phyloP scores from a whole-genome alignment of 2,329 filamentous ascomycete genomes.

The Colletotrichum musae region DNA sequence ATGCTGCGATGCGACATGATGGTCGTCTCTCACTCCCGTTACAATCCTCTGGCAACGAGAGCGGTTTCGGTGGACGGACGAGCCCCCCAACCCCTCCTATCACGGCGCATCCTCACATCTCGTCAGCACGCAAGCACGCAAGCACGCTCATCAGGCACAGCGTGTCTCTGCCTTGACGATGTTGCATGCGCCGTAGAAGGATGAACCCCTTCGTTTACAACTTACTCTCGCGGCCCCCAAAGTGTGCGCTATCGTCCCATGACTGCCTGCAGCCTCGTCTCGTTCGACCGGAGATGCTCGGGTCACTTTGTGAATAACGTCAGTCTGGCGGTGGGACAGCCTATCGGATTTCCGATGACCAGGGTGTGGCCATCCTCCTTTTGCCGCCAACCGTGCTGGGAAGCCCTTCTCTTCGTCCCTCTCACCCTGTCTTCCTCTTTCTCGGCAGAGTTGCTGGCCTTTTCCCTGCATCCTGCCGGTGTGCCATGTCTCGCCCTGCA shows the following conservation, averaged over 20 bases:
- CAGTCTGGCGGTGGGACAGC: slow-evolving; percentile 23
- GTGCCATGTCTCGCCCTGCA: slow-evolving; percentile 6
- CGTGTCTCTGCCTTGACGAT: not conserved
- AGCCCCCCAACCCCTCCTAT: slow-evolving; percentile 2
- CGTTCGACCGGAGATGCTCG: slow-evolving; percentile 2
- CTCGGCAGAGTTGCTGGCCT: not conserved
- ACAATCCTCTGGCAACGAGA: not conserved
- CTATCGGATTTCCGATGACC: not conserved
- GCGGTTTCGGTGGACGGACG: not conserved
- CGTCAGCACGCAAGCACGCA: slow-evolving; percentile 8
- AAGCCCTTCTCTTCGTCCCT: too few species aligned
- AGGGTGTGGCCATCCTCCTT: not conserved
- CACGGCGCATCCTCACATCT: slow-evolving; percentile 14
- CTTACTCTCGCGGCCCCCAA: not conserved
- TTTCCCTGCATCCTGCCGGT: slow-evolving; percentile 23
- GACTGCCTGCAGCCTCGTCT: not conserved
- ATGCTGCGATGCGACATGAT: not conserved
- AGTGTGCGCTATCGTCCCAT: not conserved
- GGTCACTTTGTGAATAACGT: slow-evolving; percentile 12
- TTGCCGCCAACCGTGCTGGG: slow-evolving; percentile 2
- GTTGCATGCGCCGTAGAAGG: not conserved
- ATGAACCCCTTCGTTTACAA: not conserved
- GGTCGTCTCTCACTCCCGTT: too few species aligned
- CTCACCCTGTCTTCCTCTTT: not conserved
- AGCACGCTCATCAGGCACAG: slow-evolving; percentile 29